These are phyloP conservation scores for Scutellaria barbata DNA, from an alignment of 257 asterid species.

Conservation along the genomic window DNA sequence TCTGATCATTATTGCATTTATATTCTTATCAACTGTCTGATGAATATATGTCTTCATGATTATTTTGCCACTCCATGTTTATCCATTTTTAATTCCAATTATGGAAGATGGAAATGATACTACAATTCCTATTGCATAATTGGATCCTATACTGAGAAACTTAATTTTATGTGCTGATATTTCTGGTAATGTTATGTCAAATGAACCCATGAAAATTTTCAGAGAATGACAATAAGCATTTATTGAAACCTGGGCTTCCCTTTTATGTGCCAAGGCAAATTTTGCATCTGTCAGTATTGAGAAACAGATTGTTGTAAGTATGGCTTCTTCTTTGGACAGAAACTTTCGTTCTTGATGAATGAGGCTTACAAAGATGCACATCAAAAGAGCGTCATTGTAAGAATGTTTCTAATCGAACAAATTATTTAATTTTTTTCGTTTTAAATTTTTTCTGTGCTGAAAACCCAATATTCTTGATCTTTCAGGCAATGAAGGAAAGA, in stretches of 20 bases:
- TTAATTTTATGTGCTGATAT: neutral
- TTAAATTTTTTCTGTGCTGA: neutral
- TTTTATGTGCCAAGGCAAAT: neutral
- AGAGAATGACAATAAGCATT: neutral
- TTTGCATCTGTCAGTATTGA: neutral
- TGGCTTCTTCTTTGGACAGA: slow-evolving; percentile 46
- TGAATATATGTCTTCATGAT: neutral
- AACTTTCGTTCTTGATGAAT: slow-evolving; percentile 61
- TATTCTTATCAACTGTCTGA: neutral
- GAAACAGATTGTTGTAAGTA: neutral
- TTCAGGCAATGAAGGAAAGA: slow-evolving; percentile 77
- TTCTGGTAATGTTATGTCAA: neutral
- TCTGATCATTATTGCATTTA: neutral
- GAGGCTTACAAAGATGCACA: slow-evolving; percentile 84
- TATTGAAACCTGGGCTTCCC: neutral
- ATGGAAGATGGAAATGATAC: neutral
- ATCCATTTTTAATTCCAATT: neutral
- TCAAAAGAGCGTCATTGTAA: slow-evolving; percentile 70
- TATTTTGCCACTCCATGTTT: neutral
- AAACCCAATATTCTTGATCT: slow-evolving; percentile 21
- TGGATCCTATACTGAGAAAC: neutral
- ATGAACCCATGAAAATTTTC: neutral
- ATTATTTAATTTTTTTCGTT: neutral
- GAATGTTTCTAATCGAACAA: neutral
- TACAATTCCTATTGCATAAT: neutral